A percentile compares a stretch with the other conserved stretches of the same genome.
Evolutionary conservation across 2,329 filamentous ascomycete genomes (phyloP).

Genomic region (Xylariaceae sp.): DNA sequence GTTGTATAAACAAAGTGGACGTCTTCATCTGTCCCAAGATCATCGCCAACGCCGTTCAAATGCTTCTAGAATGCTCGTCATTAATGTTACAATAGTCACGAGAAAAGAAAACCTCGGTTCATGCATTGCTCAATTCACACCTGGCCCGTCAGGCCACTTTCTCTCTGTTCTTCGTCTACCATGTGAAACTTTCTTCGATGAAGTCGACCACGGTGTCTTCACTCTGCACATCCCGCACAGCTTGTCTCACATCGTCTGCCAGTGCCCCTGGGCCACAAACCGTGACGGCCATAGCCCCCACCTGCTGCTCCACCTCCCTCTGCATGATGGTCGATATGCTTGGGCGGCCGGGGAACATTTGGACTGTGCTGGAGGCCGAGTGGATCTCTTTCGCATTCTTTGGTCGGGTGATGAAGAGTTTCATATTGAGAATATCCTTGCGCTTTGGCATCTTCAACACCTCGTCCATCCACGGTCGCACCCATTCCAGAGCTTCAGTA

Average conservation of each 20-base stretch:
- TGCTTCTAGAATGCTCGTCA: too few species aligned
- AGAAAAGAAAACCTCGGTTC: too few species aligned
- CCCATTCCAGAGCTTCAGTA: slow-evolving; percentile 87
- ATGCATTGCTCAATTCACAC: too few species aligned
- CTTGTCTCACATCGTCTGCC: slow-evolving; percentile 70
- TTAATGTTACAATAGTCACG: too few species aligned
- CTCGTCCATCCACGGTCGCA: slow-evolving; percentile 75
- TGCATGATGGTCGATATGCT: slow-evolving; percentile 75
- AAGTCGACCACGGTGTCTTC: slow-evolving; percentile 64
- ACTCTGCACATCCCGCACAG: slow-evolving; percentile 61
- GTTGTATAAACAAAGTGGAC: too few species aligned
- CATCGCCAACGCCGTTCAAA: too few species aligned
- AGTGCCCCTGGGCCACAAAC: slow-evolving; percentile 73
- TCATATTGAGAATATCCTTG: slow-evolving; percentile 77
- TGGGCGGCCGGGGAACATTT: slow-evolving; percentile 88
- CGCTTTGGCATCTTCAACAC: slow-evolving; percentile 76
- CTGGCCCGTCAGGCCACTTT: too few species aligned
- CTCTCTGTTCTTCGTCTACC: slow-evolving; percentile 36
- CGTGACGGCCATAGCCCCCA: slow-evolving; percentile 84
- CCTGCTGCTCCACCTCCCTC: slow-evolving; percentile 75
- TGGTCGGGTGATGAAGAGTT: slow-evolving; percentile 87
- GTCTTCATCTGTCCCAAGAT: too few species aligned
- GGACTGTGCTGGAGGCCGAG: slow-evolving; percentile 73
- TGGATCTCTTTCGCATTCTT: slow-evolving; percentile 78
- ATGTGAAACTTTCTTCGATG: slow-evolving; percentile 72